Percentiles rank a stretch among this genome's conserved stretches.
phyloP scores from a whole-genome alignment of 176 grass and related monocot species.

The Eremochloa ophiuroides region DNA sequence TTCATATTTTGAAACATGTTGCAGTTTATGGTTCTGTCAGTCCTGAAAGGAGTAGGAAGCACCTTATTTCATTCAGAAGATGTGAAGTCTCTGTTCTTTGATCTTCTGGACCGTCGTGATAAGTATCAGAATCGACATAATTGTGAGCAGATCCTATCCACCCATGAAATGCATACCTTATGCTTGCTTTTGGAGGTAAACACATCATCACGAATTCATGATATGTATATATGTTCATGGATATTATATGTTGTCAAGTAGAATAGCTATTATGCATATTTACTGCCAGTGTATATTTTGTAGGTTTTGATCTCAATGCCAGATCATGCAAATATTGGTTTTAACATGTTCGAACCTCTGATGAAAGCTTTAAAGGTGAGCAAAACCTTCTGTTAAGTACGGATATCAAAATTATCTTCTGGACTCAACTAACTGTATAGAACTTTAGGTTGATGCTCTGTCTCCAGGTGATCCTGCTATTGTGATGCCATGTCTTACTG shows the following conservation, averaged over 20 bases:
- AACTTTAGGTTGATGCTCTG: constrained; percentile 62
- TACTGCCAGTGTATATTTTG: constrained; percentile 10
- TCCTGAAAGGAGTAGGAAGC: constrained; percentile 83
- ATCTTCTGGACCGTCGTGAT: constrained; percentile 50
- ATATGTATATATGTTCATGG: background rate
- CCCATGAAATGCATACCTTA: constrained; percentile 60
- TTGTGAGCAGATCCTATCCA: constrained; percentile 43
- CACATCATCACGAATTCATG: too few relatives aligned
- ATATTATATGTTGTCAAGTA: background rate
- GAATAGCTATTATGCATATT: background rate
- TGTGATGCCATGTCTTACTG: constrained; percentile 59
- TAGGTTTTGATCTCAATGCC: constrained; percentile 52
- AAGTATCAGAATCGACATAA: constrained; percentile 27
- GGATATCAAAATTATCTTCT: constrained; percentile 31
- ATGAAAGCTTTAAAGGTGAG: constrained; percentile 70
- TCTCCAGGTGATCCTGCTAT: constrained; percentile 46
- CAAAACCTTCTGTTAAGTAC: constrained; percentile 17
- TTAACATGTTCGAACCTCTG: constrained; percentile 37
- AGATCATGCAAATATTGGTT: constrained; percentile 40
- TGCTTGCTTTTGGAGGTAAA: constrained; percentile 94
- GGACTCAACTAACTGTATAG: constrained; percentile 27
- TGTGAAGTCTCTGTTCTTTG: constrained; percentile 56
- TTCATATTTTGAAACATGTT: constrained; percentile 13
- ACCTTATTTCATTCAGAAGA: constrained; percentile 57
- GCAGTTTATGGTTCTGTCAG: constrained; percentile 74